A percentile compares a stretch with the other conserved stretches of the same genome.
Evolutionary conservation across 2,329 filamentous ascomycete species (phyloP).

Genomic region (Fusarium sp.): DNA sequence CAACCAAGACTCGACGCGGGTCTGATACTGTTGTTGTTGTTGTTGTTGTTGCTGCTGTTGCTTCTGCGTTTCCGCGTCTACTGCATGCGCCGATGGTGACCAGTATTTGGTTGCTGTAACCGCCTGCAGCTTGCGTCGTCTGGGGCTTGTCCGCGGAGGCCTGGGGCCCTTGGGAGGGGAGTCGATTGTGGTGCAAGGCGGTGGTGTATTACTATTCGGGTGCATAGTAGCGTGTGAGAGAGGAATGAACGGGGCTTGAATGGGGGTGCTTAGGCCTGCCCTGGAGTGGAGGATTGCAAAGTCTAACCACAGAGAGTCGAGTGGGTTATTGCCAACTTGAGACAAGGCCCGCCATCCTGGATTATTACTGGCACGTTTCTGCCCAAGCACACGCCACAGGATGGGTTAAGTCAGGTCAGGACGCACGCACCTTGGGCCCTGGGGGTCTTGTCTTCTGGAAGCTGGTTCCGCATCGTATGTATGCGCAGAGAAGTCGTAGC

Average conservation of each 20-base stretch:
- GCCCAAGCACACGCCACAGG: slow-evolving; percentile 27
- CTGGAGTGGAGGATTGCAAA: slow-evolving; percentile 31
- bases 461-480: background rate
- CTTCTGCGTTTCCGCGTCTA: background rate
- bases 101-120: slow-evolving; percentile 3
- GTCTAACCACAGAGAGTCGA: slow-evolving; percentile 37
- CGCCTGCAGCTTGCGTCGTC: slow-evolving; percentile 1
- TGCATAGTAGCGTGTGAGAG: background rate
- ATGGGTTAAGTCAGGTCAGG: slow-evolving; percentile 24
- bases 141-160: background rate
- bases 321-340: slow-evolving; percentile 43
- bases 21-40: background rate
- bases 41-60: background rate
- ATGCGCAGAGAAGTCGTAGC: slow-evolving; percentile 2
- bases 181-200: slow-evolving; percentile 6
- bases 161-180: slow-evolving; percentile 3
- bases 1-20: background rate
- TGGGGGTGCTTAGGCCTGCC: slow-evolving; percentile 26
- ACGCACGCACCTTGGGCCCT: slow-evolving; percentile 8
- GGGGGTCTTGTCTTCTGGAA: slow-evolving; percentile 6
- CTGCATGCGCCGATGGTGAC: background rate
- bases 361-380: slow-evolving; percentile 40
- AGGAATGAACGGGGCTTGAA: slow-evolving; percentile 32
- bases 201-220: slow-evolving; percentile 1
- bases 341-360: slow-evolving; percentile 40